These are phyloP conservation scores for Fagus sylvatica DNA, from an alignment of 306 rosid genomes.

Conservation along the genomic window DNA sequence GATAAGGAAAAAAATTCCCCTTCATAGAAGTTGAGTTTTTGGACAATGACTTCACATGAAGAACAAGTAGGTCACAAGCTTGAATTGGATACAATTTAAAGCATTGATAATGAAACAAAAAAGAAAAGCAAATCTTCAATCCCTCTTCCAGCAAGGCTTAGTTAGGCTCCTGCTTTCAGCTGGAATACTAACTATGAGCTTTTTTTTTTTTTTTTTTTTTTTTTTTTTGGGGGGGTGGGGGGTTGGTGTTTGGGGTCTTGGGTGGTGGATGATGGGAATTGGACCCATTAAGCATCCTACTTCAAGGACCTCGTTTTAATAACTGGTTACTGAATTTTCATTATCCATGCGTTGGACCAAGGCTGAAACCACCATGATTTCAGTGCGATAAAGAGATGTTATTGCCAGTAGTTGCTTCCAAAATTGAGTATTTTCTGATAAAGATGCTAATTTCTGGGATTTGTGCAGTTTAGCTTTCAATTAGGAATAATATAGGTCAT, in stretches of 20 bases:
- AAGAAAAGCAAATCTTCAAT: neutral
- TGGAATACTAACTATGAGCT: neutral
- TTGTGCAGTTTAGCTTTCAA: neutral
- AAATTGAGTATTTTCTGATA: neutral
- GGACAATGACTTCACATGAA: constrained; percentile 19
- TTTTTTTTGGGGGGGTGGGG: too few species aligned
- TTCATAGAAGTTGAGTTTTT: constrained; percentile 24
- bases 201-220: too few species aligned
- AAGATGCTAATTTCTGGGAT: neutral
- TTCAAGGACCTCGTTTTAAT: neutral
- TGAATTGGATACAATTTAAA: constrained; percentile 19
- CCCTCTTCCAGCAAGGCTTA: neutral
- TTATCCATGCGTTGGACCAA: neutral
- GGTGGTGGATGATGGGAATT: too few species aligned
- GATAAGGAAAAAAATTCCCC: constrained; percentile 17
- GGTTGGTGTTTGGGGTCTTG: too few species aligned
- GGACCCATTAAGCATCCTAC: too few species aligned
- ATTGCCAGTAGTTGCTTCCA: neutral
- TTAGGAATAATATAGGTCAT: neutral
- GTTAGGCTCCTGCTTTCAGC: neutral
- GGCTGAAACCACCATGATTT: neutral
- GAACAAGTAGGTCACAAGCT: constrained; percentile 20
- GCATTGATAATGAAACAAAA: neutral
- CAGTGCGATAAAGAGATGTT: neutral
- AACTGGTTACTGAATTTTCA: neutral